phyloP scores from a whole-genome alignment of 1,139 yeast genomes.

The Eremothecium gossypii region DNA sequence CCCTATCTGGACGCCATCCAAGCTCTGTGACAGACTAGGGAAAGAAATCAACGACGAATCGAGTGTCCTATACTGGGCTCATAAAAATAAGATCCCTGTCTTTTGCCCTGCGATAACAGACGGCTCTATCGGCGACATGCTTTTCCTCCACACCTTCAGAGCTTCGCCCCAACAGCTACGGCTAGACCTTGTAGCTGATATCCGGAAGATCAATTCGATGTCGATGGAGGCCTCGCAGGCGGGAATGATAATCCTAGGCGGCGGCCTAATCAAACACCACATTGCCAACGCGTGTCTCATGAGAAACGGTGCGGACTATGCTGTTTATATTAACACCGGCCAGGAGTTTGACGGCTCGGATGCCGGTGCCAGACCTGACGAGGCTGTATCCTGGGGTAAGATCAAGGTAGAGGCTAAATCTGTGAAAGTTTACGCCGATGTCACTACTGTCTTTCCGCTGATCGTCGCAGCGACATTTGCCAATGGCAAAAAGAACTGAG shows the following conservation, averaged over 20 bases:
- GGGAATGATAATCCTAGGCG: constrained; percentile 94
- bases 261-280: constrained; percentile 94
- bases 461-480: constrained; percentile 98
- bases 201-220: constrained; percentile 80
- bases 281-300: constrained; percentile 95
- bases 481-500: constrained; percentile 27
- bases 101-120: constrained; percentile 97
- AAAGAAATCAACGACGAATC: constrained; percentile 89
- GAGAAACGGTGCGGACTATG: constrained; percentile 99
- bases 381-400: constrained; percentile 98
- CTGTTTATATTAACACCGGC: constrained; percentile 94
- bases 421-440: constrained; percentile 93
- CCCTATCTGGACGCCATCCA: constrained; percentile 86
- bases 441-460: constrained; percentile 89
- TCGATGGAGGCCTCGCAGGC: constrained; percentile 94
- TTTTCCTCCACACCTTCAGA: constrained; percentile 94
- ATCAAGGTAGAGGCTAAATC: constrained; percentile 87
- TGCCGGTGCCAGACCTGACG: constrained; percentile 99
- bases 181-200: constrained; percentile 88
- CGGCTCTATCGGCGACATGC: constrained; percentile 98
- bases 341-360: constrained; percentile 98
- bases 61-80: constrained; percentile 96
- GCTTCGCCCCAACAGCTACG: constrained; percentile 83
- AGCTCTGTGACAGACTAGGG: constrained; percentile 84
- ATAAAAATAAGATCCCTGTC: constrained; percentile 88